Conservation (phyloP, 306 rosid species). For the Heteromeles arbutifolia region DNA sequence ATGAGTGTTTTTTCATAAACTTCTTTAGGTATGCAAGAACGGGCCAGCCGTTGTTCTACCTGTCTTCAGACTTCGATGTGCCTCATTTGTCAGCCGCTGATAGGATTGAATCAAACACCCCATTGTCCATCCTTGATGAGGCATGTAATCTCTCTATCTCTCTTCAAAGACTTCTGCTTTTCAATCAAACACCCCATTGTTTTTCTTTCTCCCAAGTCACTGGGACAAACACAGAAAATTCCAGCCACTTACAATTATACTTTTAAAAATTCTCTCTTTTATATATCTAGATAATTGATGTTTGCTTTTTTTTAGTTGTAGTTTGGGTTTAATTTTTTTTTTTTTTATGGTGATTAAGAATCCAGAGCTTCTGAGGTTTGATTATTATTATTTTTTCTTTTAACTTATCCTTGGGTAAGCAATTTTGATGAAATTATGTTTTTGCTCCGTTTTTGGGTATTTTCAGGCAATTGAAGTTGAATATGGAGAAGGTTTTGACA, state of each 20-base stretch:
- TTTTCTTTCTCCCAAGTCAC: conserved; percentile 14
- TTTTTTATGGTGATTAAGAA: too few relatives aligned
- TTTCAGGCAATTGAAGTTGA: conserved; percentile 94
- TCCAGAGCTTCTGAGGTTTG: too few relatives aligned
- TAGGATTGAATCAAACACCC: conserved; percentile 64
- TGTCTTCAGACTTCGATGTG: conserved; percentile 25
- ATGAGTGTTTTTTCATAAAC: too few relatives aligned
- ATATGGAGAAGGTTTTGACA: conserved; percentile 98
- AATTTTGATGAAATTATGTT: background rate
- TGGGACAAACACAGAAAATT: conserved; percentile 27
- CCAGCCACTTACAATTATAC: conserved; percentile 34
- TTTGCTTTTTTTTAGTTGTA: too few relatives aligned
- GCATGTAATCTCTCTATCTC: conserved; percentile 53
- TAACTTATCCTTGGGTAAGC: background rate
- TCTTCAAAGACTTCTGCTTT: conserved; percentile 30
- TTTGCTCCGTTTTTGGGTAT: conserved; percentile 5
- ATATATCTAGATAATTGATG: too few relatives aligned
- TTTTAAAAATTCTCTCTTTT: too few relatives aligned
- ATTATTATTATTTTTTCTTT: too few relatives aligned
- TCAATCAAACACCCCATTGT: conserved; percentile 8
- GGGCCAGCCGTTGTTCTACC: too few relatives aligned
- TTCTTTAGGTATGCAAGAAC: too few relatives aligned
- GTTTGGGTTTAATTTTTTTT: too few relatives aligned
- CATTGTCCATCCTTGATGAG: conserved; percentile 80
- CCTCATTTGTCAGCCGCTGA: conserved; percentile 64